Base-by-base conservation (phyloP, 1,284 basidiomycete genomes). In the Farysia itapuensis region DNA sequence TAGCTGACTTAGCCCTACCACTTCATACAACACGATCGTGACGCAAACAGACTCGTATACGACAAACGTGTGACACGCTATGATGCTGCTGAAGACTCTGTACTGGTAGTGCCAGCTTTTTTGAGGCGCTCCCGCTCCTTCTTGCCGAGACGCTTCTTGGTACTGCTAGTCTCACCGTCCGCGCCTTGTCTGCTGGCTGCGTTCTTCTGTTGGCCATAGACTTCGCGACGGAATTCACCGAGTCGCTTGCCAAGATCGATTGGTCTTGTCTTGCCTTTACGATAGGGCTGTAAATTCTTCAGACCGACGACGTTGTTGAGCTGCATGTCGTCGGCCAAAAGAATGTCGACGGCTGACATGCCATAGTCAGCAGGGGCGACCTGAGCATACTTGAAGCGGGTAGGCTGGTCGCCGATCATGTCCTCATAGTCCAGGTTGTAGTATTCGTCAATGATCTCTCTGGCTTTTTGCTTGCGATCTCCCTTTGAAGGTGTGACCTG, bases 391-490 rank as follows among this genome's bases (percentile, higher is more conserved):
- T 89, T 87, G 84, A 98, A 99, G 12, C 91, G 86, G 0, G 94
- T 97, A 1, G 90, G 86, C 64, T 91, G 80, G 74, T 87, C 90
- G 5, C 87, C 93, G 50, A 92, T 90, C 81, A 95, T 84, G 75
- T 96, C 93, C 78, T 97, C 96, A 80, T 96, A 95, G 64, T 96
- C 92, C 15, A 97, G 81, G 22, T 81, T 84, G 75, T 91, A 88
- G 40, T 97, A 82, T 73, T 92, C 88, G 54, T 93, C 88, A 85
- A 96, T 88, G 65, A 93, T 89, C 68, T 88, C 81, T 44, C 91
- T 85, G 41, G 93, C 79, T 64, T 85, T 43, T 14, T 64, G 45
- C 39, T 70, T 67, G 22, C 69, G 61, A 42, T 75, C 75, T 4
- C 53, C 42, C 6, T 63, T 32, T 3, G 18, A 42, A 28, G 41